Percentiles rank a stretch among this genome's conserved stretches.
phyloP scores from a whole-genome alignment of 2,329 filamentous ascomycete species.

The Sordariomycetes sp. region DNA sequence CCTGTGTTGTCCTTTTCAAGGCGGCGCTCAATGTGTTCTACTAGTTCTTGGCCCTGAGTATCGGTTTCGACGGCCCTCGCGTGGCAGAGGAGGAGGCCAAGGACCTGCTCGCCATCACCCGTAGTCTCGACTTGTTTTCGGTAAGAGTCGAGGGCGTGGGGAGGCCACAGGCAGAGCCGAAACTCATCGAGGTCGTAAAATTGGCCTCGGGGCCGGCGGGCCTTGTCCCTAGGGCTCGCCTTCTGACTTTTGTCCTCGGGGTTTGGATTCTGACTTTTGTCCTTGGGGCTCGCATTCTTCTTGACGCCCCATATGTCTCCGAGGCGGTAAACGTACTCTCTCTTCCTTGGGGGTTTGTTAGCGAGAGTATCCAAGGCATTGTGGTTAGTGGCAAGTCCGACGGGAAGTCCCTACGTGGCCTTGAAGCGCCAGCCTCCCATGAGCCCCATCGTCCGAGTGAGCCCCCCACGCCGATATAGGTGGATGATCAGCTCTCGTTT shows the following conservation, averaged over 20 bases:
- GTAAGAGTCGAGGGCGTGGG: background rate
- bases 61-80: background rate
- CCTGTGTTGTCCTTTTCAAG: background rate
- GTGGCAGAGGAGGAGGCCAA: background rate
- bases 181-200: background rate
- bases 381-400: background rate
- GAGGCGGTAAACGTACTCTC: background rate
- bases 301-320: background rate
- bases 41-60: background rate
- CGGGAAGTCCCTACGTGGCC: background rate
- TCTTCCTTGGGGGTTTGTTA: background rate
- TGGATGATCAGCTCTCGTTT: background rate
- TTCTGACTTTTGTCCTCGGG: no score
- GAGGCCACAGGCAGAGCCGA: background rate
- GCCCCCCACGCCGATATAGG: background rate
- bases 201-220: background rate
- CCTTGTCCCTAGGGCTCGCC: background rate
- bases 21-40: background rate
- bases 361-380: background rate
- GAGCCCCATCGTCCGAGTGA: background rate
- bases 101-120: background rate
- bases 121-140: background rate
- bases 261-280: background rate
- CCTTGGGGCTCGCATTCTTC: background rate
- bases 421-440: background rate